Evolutionary conservation across 805 yeast genomes (phyloP).

Genomic region (Yamadazyma paraphyllophila): DNA sequence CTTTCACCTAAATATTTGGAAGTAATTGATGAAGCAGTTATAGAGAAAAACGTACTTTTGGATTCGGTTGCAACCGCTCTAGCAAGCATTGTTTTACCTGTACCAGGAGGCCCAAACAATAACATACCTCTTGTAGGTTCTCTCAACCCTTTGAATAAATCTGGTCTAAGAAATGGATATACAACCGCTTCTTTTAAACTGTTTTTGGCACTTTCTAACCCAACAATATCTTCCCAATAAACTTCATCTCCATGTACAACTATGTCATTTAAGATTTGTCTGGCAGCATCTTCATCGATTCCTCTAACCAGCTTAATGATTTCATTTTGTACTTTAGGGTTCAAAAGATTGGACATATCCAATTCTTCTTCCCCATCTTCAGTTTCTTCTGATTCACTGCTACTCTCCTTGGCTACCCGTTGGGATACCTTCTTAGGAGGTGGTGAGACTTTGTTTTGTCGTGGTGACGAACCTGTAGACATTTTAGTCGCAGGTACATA

Average conservation of each 20-base stretch:
- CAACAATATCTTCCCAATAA: conserved; percentile 94
- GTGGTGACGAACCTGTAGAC: conserved; percentile 8
- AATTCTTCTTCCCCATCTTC: conserved; percentile 14
- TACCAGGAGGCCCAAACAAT: conserved; percentile 97
- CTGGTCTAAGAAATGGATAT: conserved; percentile 92
- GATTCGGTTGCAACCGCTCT: conserved; percentile 96
- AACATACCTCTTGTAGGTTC: conserved; percentile 98
- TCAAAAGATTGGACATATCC: conserved; percentile 19
- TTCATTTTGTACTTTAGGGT: conserved; percentile 31
- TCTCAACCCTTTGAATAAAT: conserved; percentile 81
- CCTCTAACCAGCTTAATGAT: conserved; percentile 56
- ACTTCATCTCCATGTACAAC: conserved; percentile 89
- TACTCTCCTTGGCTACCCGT: neutral
- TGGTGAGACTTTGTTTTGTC: neutral
- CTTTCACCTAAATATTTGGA: conserved; percentile 89
- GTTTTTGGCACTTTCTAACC: conserved; percentile 81
- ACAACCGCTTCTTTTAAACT: conserved; percentile 93
- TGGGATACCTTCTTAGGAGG: neutral
- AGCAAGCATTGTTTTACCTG: conserved; percentile 97
- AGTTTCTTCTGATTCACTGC: conserved; percentile 22
- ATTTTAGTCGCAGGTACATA: conserved; percentile 20
- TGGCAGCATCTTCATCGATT: conserved; percentile 75
- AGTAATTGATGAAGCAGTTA: conserved; percentile 80
- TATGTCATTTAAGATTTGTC: conserved; percentile 83
- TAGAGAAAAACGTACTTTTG: conserved; percentile 86